Evolutionary conservation across 768 basidiomycete genomes (phyloP).

Genomic region (Naganishia randhawae): DNA sequence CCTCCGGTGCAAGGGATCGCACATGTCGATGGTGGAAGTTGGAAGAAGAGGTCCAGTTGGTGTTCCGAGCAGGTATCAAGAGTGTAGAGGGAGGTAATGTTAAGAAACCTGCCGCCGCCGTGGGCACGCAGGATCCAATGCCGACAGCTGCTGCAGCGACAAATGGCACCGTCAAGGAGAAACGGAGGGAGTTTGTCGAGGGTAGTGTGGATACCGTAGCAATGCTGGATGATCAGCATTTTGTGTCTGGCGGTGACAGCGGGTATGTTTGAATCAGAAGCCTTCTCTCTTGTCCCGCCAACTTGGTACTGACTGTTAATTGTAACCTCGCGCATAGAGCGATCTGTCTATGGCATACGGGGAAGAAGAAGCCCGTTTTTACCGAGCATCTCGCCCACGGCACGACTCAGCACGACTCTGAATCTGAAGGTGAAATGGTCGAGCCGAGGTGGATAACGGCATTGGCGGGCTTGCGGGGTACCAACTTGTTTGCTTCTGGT

Average conservation of each 20-base stretch:
- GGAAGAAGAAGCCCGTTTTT: slow-evolving; percentile 92
- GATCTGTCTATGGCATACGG: slow-evolving; percentile 85
- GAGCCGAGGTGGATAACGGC: slow-evolving; percentile 90
- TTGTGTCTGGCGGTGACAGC: slow-evolving; percentile 91
- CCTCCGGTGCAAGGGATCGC: slow-evolving; percentile 83
- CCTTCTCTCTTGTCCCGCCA: background rate
- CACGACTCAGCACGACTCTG: slow-evolving; percentile 64
- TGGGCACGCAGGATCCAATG: slow-evolving; percentile 41
- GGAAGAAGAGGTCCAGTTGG: slow-evolving; percentile 86
- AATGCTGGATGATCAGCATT: slow-evolving; percentile 91
- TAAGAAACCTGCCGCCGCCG: background rate
- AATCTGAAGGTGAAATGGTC: slow-evolving; percentile 68
- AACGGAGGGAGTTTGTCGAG: slow-evolving; percentile 63
- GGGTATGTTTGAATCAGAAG: slow-evolving; percentile 61
- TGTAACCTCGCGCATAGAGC: slow-evolving; percentile 58
- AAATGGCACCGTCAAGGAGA: slow-evolving; percentile 26
- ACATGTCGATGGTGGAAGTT: slow-evolving; percentile 95
- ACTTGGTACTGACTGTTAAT: background rate
- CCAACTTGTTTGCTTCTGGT: slow-evolving; percentile 89
- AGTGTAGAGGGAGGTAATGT: slow-evolving; percentile 43
- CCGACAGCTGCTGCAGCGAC: background rate
- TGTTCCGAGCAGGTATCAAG: slow-evolving; percentile 90
- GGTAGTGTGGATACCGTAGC: slow-evolving; percentile 87
- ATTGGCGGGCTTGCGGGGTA: slow-evolving; percentile 75
- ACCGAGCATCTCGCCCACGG: slow-evolving; percentile 84